Conservation (phyloP, 1,139 yeast species). For the Tardiomyces digboiensis region DNA sequence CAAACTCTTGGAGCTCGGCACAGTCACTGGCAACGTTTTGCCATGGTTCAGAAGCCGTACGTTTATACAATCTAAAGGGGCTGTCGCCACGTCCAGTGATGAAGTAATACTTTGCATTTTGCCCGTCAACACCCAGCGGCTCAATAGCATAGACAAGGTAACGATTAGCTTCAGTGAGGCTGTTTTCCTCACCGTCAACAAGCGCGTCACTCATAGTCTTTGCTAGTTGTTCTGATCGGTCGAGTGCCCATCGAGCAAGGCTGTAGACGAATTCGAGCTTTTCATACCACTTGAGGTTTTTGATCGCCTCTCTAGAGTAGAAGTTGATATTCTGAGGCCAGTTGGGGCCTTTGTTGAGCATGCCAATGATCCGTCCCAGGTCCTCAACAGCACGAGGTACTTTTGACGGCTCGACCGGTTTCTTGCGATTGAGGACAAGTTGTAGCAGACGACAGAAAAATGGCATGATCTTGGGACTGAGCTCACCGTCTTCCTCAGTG, state of each 20-base stretch:
- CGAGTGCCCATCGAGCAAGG: slow-evolving; percentile 24
- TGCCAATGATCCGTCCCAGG: slow-evolving; percentile 15
- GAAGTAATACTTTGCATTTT: slow-evolving; percentile 18
- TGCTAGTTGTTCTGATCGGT: slow-evolving; percentile 20
- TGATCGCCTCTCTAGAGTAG: slow-evolving; percentile 19
- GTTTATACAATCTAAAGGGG: slow-evolving; percentile 24
- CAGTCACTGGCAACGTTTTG: not conserved
- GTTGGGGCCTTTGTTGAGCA: slow-evolving; percentile 18
- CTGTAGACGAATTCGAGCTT: slow-evolving; percentile 21
- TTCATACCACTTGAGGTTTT: slow-evolving; percentile 22
- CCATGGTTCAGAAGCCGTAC: slow-evolving; percentile 18
- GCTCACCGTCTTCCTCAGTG: slow-evolving; percentile 10
- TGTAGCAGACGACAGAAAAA: slow-evolving; percentile 27
- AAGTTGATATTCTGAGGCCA: slow-evolving; percentile 21
- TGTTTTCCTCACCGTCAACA: not conserved
- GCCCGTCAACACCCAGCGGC: slow-evolving; percentile 19
- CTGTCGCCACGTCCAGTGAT: slow-evolving; percentile 21
- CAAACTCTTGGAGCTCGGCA: not conserved
- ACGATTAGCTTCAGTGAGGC: not conserved
- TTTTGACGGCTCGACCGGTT: slow-evolving; percentile 29
- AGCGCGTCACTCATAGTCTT: slow-evolving; percentile 6
- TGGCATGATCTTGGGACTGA: slow-evolving; percentile 22
- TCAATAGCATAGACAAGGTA: not conserved
- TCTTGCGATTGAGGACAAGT: slow-evolving; percentile 30
- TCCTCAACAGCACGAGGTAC: slow-evolving; percentile 29